These are phyloP conservation scores for Thelonectria olida DNA, from an alignment of 2,329 filamentous ascomycete genomes.

Conservation along the genomic window DNA sequence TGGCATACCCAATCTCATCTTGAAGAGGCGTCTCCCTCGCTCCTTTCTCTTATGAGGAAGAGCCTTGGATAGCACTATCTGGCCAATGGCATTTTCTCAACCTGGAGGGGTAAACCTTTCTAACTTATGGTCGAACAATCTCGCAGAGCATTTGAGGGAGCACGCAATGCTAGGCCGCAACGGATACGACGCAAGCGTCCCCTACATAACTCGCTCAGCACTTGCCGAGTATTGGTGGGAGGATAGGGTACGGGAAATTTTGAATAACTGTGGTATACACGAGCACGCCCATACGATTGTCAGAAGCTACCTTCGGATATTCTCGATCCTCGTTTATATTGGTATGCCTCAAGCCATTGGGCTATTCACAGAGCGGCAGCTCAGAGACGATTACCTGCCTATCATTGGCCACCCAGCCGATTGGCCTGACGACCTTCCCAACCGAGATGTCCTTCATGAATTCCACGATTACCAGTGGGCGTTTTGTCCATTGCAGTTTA, in stretches of 20 bases:
- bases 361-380: background rate
- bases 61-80: too few species aligned
- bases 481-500: slow-evolving; percentile 17
- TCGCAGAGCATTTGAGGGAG: too few species aligned
- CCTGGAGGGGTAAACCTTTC: too few species aligned
- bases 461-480: slow-evolving; percentile 21
- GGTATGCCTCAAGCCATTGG: background rate
- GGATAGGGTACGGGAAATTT: background rate
- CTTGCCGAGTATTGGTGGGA: background rate
- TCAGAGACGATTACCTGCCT: slow-evolving; percentile 1
- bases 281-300: background rate
- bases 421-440: background rate
- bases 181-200: too few species aligned
- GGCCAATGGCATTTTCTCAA: too few species aligned
- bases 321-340: slow-evolving; percentile 10
- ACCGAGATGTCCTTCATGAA: background rate
- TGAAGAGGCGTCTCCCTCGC: too few species aligned
- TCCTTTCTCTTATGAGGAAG: too few species aligned
- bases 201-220: too few species aligned
- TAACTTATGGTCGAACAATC: too few species aligned
- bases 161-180: too few species aligned
- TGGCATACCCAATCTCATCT: too few species aligned
- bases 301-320: background rate
- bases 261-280: background rate
- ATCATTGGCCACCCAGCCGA: background rate